Evolutionary conservation across 495 filamentous ascomycete species (phyloP).

Genomic region (Penicillium odoratum): DNA sequence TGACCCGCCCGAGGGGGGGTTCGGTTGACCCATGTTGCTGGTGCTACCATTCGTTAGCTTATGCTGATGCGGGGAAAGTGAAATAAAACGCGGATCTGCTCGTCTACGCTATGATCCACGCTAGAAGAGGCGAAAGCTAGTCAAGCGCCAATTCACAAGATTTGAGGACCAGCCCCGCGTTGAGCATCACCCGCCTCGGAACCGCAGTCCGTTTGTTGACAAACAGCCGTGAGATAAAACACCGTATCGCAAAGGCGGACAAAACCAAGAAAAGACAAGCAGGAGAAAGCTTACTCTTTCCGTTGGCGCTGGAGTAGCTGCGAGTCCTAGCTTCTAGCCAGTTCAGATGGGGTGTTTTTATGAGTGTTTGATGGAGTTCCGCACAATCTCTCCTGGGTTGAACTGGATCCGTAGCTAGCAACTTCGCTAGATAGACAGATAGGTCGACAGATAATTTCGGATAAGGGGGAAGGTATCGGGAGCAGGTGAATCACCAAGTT

Average conservation of each 20-base stretch:
- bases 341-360: neutral
- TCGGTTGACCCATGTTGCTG: slow-evolving; percentile 49
- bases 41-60: slow-evolving; percentile 11
- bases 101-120: neutral
- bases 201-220: neutral
- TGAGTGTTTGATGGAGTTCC: neutral
- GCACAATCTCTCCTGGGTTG: slow-evolving; percentile 1
- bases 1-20: slow-evolving; percentile 56
- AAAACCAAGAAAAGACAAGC: neutral
- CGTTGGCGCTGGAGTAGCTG: neutral
- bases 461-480: slow-evolving; percentile 1
- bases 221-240: neutral
- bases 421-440: neutral
- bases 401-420: neutral
- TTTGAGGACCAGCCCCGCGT: neutral
- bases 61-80: neutral
- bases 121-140: neutral
- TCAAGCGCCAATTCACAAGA: neutral
- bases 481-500: neutral
- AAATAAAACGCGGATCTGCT: neutral
- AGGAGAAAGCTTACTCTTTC: neutral
- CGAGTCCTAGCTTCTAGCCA: neutral
- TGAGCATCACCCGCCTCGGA: neutral
- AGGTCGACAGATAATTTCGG: neutral
- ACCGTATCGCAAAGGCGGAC: neutral